These are phyloP conservation scores for Dalbergia cultrata DNA, from an alignment of 306 rosid species.

Conservation along the genomic window DNA sequence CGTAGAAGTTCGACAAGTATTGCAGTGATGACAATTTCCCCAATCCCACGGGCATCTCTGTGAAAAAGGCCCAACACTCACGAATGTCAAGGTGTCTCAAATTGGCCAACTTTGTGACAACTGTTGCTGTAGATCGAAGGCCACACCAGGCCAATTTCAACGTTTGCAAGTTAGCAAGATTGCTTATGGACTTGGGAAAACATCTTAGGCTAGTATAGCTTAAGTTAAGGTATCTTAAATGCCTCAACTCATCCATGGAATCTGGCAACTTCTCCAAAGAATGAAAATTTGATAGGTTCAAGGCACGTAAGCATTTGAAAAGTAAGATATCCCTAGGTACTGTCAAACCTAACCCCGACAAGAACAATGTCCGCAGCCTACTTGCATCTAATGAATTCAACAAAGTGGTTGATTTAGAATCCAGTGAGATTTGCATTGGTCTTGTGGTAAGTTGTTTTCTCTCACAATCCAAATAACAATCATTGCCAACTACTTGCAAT, in stretches of 20 bases:
- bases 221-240: not conserved
- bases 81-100: conserved; percentile 11
- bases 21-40: conserved; percentile 12
- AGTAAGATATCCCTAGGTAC: no score
- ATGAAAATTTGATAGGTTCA: no score
- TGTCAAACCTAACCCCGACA: not conserved
- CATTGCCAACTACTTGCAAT: not conserved
- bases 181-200: not conserved
- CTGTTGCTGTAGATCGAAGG: not conserved
- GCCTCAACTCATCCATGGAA: not conserved
- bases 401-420: no score
- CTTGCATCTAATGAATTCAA: not conserved
- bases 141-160: not conserved
- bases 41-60: conserved; percentile 2
- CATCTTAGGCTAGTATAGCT: no score
- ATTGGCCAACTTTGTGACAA: not conserved
- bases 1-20: not conserved
- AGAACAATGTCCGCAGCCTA: conserved; percentile 17
- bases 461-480: conserved; percentile 17
- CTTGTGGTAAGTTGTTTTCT: not conserved
- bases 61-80: accelerated
- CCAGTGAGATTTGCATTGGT: not conserved
- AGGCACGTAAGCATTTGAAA: not conserved
- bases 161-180: not conserved
- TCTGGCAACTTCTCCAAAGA: no score